Percentiles rank a stretch among this genome's conserved stretches.
phyloP scores from a whole-genome alignment of 169 alveolate species.

The Theileria sp. region DNA sequence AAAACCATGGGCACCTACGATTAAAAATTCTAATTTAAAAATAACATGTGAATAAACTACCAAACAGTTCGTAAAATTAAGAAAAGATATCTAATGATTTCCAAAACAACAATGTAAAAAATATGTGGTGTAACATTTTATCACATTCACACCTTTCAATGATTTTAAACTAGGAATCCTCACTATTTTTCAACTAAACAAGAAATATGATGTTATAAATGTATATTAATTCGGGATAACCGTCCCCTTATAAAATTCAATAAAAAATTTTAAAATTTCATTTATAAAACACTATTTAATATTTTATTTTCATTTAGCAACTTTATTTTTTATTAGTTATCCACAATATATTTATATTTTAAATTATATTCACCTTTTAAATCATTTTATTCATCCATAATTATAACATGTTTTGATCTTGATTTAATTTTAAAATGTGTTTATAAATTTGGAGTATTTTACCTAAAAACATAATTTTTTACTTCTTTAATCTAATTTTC shows the following conservation, averaged over 20 bases:
- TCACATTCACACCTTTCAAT: neutral
- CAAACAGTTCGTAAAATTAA: neutral
- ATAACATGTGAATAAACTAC: neutral
- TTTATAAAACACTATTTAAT: neutral
- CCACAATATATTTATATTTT: too few species aligned
- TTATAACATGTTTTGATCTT: neutral
- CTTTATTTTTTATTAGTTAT: neutral
- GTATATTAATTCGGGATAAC: neutral
- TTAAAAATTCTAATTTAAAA: neutral
- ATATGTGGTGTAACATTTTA: neutral
- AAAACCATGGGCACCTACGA: slow-evolving; percentile 40
- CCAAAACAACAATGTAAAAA: neutral
- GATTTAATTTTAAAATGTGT: neutral
- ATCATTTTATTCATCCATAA: too few species aligned
- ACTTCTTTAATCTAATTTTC: neutral
- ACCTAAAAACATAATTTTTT: too few species aligned
- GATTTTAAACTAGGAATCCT: neutral
- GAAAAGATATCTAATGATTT: slow-evolving; percentile 1
- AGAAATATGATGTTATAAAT: neutral
- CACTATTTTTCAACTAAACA: neutral
- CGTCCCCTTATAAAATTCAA: neutral
- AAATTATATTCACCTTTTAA: too few species aligned
- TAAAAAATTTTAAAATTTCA: neutral
- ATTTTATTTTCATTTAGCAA: too few species aligned
- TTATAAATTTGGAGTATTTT: neutral